Conservation (phyloP, 139 green algal species). For the Tetradesmus lagerheimii region DNA sequence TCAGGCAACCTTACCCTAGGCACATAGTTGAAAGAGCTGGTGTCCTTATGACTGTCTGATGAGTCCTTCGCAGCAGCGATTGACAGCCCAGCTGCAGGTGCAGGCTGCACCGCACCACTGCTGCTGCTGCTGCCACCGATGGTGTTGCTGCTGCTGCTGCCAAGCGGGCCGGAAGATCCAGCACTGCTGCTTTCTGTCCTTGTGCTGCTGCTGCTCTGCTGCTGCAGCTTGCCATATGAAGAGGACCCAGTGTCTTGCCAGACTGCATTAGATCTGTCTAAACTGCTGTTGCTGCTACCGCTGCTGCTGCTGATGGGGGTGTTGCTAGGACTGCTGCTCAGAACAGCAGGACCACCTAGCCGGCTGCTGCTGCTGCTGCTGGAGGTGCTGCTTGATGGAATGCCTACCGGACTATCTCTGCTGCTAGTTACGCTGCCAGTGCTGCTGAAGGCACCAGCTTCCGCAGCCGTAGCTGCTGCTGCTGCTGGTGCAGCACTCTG, state of each 20-base stretch:
- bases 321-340: not conserved
- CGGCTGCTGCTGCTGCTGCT: not conserved
- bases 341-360: not conserved
- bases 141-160: slow-evolving; percentile 29
- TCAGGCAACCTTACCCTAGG: not conserved
- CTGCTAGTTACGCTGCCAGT: not conserved
- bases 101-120: not conserved
- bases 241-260: not conserved
- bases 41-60: not conserved
- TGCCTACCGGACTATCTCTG: not conserved
- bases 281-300: not conserved
- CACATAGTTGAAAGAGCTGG: slow-evolving; percentile 33
- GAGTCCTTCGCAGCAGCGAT: not conserved
- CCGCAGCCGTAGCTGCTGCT: not conserved
- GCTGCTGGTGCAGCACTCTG: not conserved
- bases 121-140: not conserved
- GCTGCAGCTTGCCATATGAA: not conserved
- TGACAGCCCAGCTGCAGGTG: not conserved
- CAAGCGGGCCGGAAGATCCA: not conserved
- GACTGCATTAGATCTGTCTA: not conserved
- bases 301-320: not conserved
- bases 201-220: not conserved
- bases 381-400: not conserved
- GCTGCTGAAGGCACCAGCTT: not conserved
- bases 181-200: not conserved